A percentile compares a stretch with the other conserved stretches of the same genome.
Conservation (phyloP, 371 early-diverging fungal genomes). For the Fennellomyces sp. region DNA sequence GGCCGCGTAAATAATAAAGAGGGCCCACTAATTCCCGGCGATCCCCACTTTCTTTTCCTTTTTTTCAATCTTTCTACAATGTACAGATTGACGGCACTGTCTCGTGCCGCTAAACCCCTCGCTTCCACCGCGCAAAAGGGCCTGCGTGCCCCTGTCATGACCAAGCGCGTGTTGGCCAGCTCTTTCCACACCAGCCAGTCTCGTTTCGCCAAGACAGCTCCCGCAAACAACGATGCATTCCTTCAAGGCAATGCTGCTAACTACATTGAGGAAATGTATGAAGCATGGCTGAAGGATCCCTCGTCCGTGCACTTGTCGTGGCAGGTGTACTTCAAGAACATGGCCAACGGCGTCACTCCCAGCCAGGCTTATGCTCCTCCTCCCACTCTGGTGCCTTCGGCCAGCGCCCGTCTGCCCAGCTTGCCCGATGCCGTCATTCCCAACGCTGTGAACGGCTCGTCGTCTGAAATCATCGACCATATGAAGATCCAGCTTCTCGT, state of each 20-base stretch:
- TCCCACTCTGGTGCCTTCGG: conserved; percentile 77
- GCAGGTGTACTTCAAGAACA: conserved; percentile 96
- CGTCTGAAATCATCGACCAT: conserved; percentile 81
- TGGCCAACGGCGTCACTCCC: conserved; percentile 48
- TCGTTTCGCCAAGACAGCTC: conserved; percentile 19
- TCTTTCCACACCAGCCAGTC: conserved; percentile 21
- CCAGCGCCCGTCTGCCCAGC: conserved; percentile 68
- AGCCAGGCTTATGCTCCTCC: conserved; percentile 81
- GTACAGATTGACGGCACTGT: conserved; percentile 27
- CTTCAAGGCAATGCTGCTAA: conserved; percentile 27
- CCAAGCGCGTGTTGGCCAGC: not conserved
- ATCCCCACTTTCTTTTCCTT: conserved; percentile 6
- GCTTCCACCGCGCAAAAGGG: not conserved
- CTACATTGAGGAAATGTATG: conserved; percentile 97
- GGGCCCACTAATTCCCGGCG: not conserved
- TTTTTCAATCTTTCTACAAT: conserved; percentile 12
- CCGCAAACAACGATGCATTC: conserved; percentile 20
- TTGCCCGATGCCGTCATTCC: conserved; percentile 50
- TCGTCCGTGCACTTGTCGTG: conserved; percentile 93
- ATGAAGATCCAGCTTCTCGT: conserved; percentile 97
- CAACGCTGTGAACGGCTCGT: conserved; percentile 41
- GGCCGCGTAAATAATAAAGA: conserved; percentile 4
- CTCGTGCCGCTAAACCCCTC: conserved; percentile 21
- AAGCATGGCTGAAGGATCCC: conserved; percentile 93
- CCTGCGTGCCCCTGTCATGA: conserved; percentile 13